Conservation (phyloP, 2,329 filamentous ascomycete genomes). For the Aspergillus tanneri region DNA sequence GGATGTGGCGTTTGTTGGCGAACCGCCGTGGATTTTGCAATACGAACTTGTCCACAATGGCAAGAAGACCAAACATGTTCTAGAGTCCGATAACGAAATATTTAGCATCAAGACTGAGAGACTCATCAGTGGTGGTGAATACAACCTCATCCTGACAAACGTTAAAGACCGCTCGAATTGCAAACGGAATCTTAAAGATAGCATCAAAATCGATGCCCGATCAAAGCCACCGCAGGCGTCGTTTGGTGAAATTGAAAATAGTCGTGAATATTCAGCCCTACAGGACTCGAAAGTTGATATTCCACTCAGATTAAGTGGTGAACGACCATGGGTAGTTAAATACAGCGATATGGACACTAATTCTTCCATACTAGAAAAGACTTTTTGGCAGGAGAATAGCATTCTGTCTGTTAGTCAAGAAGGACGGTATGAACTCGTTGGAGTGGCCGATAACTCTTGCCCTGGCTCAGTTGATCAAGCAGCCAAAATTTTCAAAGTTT, state of each 20-base stretch:
- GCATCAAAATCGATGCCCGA: constrained; percentile 79
- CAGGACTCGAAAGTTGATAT: constrained; percentile 72
- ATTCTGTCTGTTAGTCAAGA: constrained; percentile 63
- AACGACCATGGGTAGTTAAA: constrained; percentile 76
- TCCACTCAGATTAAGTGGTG: constrained; percentile 81
- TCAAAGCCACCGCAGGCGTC: constrained; percentile 82
- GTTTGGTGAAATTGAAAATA: constrained; percentile 83
- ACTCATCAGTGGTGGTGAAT: constrained; percentile 80
- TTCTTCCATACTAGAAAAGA: constrained; percentile 51
- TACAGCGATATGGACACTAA: constrained; percentile 67
- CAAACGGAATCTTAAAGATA: constrained; percentile 80
- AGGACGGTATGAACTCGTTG: constrained; percentile 77
- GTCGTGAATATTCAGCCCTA: constrained; percentile 69
- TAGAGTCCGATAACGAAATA: constrained; percentile 61
- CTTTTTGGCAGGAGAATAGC: constrained; percentile 62
- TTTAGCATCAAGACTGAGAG: constrained; percentile 74
- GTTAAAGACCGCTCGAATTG: constrained; percentile 85
- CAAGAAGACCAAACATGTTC: constrained; percentile 69
- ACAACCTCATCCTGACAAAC: constrained; percentile 79
- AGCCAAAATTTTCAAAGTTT: constrained; percentile 73
- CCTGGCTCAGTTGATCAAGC: constrained; percentile 74
- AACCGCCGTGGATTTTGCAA: constrained; percentile 83
- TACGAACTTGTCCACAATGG: constrained; percentile 92
- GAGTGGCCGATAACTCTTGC: constrained; percentile 76
- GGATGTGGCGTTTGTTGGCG: constrained; percentile 72